Evolutionary conservation across 768 basidiomycete species (phyloP).

Genomic region (Termitomyces sp.): DNA sequence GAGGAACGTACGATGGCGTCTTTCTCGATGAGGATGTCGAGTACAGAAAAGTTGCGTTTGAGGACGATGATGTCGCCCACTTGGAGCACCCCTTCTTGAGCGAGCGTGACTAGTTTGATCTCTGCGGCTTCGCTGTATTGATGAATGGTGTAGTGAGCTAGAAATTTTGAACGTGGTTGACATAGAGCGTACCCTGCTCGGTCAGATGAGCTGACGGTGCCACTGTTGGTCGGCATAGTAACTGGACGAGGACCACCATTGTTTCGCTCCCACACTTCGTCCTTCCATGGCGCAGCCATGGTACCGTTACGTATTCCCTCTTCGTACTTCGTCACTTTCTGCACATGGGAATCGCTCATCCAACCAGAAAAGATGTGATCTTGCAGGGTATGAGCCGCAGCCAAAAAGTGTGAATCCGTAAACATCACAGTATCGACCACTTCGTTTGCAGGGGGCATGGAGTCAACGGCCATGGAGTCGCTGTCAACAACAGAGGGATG

Average conservation of each 20-base stretch:
- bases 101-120: constrained; percentile 42
- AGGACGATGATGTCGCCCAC: constrained; percentile 56
- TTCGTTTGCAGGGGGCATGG: constrained; percentile 5
- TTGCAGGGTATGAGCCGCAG: constrained; percentile 55
- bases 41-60: constrained; percentile 40
- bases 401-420: constrained; percentile 49
- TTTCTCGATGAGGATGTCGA: constrained; percentile 32
- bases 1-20: neutral
- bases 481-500: constrained; percentile 31
- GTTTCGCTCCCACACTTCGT: constrained; percentile 57
- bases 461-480: constrained; percentile 18
- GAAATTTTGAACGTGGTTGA: neutral
- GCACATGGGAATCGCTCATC: constrained; percentile 40
- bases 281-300: constrained; percentile 59
- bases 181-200: constrained; percentile 30
- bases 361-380: constrained; percentile 56
- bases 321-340: constrained; percentile 39
- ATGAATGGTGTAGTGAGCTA: neutral
- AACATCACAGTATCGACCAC: constrained; percentile 38
- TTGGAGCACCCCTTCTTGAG: constrained; percentile 38
- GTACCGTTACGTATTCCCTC: constrained; percentile 41
- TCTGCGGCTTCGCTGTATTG: constrained; percentile 35
- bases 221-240: constrained; percentile 10
- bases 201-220: neutral
- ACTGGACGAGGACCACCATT: constrained; percentile 9